phyloP scores from a whole-genome alignment of 805 yeast genomes.

The Komagataella pastoris region DNA sequence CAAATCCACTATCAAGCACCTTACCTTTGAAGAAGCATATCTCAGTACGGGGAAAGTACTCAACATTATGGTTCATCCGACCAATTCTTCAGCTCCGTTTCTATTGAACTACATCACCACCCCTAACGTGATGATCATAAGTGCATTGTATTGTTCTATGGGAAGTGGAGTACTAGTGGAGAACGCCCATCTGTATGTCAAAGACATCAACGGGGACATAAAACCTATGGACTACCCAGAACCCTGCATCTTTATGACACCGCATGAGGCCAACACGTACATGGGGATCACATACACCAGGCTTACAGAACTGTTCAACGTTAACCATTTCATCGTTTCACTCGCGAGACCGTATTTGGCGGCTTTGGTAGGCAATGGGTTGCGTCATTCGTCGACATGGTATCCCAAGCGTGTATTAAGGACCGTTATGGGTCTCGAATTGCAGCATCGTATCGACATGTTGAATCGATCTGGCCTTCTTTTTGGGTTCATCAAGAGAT shows the following conservation, averaged over 20 bases:
- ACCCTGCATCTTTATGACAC: slow-evolving; percentile 26
- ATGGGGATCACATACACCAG: slow-evolving; percentile 43
- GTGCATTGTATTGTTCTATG: slow-evolving; percentile 79
- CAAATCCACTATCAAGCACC: slow-evolving; percentile 57
- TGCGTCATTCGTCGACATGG: slow-evolving; percentile 43
- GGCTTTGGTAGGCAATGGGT: slow-evolving; percentile 73
- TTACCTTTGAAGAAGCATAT: slow-evolving; percentile 91
- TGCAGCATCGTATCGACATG: slow-evolving; percentile 74
- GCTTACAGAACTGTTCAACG: slow-evolving; percentile 85
- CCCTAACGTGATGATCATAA: slow-evolving; percentile 82
- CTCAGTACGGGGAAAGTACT: slow-evolving; percentile 64
- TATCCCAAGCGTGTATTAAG: slow-evolving; percentile 18
- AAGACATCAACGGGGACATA: slow-evolving; percentile 37
- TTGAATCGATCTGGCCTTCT: slow-evolving; percentile 69
- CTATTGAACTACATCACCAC: slow-evolving; percentile 82
- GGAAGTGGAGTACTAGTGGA: slow-evolving; percentile 62
- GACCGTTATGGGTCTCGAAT: slow-evolving; percentile 57
- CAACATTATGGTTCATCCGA: slow-evolving; percentile 79
- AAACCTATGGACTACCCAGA: slow-evolving; percentile 21
- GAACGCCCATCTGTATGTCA: slow-evolving; percentile 44
- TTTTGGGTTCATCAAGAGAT: slow-evolving; percentile 53
- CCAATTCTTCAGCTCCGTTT: slow-evolving; percentile 54
- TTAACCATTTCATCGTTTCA: slow-evolving; percentile 84
- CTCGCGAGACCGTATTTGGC: slow-evolving; percentile 91
- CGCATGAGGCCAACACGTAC: slow-evolving; percentile 23